A percentile compares a stretch with the other conserved stretches of the same genome.
phyloP scores from a whole-genome alignment of 768 basidiomycete genomes.

The Cubamyces lactineus region DNA sequence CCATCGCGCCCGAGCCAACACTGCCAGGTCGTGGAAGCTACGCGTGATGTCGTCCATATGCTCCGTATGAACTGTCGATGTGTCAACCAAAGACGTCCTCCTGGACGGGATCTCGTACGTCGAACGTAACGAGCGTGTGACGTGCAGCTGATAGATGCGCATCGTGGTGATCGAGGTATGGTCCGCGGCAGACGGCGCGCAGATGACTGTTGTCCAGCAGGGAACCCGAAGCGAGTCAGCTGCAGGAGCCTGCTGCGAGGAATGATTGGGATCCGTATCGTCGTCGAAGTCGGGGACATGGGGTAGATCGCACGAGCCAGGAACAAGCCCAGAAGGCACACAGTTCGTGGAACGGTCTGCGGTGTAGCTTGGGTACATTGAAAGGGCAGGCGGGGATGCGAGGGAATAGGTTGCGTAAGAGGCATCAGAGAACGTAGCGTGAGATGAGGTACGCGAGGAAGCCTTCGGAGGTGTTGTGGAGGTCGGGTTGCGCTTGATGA shows the following conservation, averaged over 20 bases:
- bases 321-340: slow-evolving; percentile 44
- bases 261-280: slow-evolving; percentile 36
- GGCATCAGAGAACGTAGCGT: slow-evolving; percentile 22
- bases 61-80: slow-evolving; percentile 31
- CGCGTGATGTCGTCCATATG: slow-evolving; percentile 58
- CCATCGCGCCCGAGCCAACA: slow-evolving; percentile 59
- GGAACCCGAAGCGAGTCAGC: slow-evolving; percentile 49
- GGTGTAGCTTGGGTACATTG: slow-evolving; percentile 10
- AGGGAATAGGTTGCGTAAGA: slow-evolving; percentile 49
- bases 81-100: not conserved
- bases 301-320: slow-evolving; percentile 38
- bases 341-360: slow-evolving; percentile 22
- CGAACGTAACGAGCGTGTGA: slow-evolving; percentile 46
- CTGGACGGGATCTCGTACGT: slow-evolving; percentile 30
- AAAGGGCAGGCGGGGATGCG: slow-evolving; percentile 34
- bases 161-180: slow-evolving; percentile 52
- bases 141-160: slow-evolving; percentile 63
- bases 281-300: slow-evolving; percentile 32
- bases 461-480: not conserved
- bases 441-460: slow-evolving; percentile 10
- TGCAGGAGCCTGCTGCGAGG: slow-evolving; percentile 38
- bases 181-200: slow-evolving; percentile 51
- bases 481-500: slow-evolving; percentile 5
- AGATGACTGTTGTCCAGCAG: slow-evolving; percentile 61
- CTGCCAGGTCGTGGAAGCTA: slow-evolving; percentile 71